These are phyloP conservation scores for Mycothermus thermophilus DNA, from an alignment of 495 filamentous ascomycete genomes.

Conservation along the genomic window DNA sequence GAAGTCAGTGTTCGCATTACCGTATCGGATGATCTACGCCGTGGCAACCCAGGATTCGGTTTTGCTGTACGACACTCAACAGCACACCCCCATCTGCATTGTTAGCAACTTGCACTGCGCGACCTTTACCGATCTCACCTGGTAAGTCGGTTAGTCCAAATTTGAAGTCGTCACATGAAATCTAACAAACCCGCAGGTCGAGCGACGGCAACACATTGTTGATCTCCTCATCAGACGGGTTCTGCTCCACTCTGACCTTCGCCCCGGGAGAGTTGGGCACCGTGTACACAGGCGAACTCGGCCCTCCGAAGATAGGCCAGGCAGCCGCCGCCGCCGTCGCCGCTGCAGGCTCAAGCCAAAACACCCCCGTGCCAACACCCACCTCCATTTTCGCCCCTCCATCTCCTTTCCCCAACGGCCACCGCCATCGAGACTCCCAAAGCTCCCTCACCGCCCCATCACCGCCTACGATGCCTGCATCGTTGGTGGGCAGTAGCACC, in stretches of 20 bases:
- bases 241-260: conserved; percentile 87
- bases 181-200: too few relatives aligned
- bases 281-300: conserved; percentile 55
- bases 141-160: conserved; percentile 44
- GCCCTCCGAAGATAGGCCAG: conserved; percentile 38
- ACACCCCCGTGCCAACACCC: conserved; percentile 52
- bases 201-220: conserved; percentile 80
- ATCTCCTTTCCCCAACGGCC: conserved; percentile 38
- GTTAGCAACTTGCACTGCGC: conserved; percentile 96
- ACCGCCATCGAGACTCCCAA: conserved; percentile 36
- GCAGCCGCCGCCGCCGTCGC: too few relatives aligned
- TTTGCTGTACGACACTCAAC: conserved; percentile 94
- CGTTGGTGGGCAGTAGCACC: too few relatives aligned
- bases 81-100: conserved; percentile 78
- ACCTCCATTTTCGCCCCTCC: conserved; percentile 43
- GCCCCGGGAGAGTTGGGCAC: conserved; percentile 76
- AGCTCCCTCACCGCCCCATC: conserved; percentile 42
- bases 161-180: too few relatives aligned
- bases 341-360: conserved; percentile 39
- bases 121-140: conserved; percentile 91
- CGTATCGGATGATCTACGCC: conserved; percentile 91
- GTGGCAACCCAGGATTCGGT: conserved; percentile 96
- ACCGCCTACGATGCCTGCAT: conserved; percentile 28
- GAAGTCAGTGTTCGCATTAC: conserved; percentile 62
- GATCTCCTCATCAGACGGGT: conserved; percentile 95